Conservation (phyloP, 805 yeast species). For the Teunomyces barrocoloradensis region DNA sequence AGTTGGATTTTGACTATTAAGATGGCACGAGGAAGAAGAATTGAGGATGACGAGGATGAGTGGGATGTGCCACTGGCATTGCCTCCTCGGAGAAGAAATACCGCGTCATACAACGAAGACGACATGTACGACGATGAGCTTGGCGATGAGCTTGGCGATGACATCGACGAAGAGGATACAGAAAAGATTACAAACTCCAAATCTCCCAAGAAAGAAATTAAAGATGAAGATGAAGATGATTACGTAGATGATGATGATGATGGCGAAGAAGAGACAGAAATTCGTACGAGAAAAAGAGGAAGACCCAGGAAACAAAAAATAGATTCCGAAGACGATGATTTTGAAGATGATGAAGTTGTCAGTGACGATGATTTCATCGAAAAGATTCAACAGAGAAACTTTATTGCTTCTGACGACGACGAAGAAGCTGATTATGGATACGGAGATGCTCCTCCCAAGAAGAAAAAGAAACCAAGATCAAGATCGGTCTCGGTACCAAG, state of each 20-base stretch:
- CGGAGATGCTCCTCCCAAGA: constrained; percentile 15
- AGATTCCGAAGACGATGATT: constrained; percentile 20
- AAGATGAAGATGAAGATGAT: constrained; percentile 1
- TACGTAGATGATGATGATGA: constrained; percentile 11
- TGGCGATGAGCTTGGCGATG: constrained; percentile 19
- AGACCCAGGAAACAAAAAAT: constrained; percentile 5
- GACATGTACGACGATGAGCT: constrained; percentile 29
- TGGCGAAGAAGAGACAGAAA: constrained; percentile 15
- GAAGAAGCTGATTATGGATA: constrained; percentile 18
- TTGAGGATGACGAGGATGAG: constrained; percentile 17
- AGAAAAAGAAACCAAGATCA: constrained; percentile 15
- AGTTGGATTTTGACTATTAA: background rate
- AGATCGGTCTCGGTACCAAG: constrained; percentile 27
- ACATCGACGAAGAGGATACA: constrained; percentile 5
- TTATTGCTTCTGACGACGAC: constrained; percentile 40
- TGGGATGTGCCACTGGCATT: constrained; percentile 13
- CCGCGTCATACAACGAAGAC: constrained; percentile 17
- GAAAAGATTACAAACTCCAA: constrained; percentile 1
- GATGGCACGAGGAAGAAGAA: background rate
- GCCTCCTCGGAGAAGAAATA: constrained; percentile 13
- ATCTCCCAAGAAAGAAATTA: constrained; percentile 2
- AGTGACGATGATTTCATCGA: constrained; percentile 24
- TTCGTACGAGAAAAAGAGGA: constrained; percentile 9
- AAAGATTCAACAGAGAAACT: constrained; percentile 30
- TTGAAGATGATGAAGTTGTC: constrained; percentile 14